phyloP scores from a whole-genome alignment of 108 stramenopile genomes.

The Pseudonitzschia multiseries region DNA sequence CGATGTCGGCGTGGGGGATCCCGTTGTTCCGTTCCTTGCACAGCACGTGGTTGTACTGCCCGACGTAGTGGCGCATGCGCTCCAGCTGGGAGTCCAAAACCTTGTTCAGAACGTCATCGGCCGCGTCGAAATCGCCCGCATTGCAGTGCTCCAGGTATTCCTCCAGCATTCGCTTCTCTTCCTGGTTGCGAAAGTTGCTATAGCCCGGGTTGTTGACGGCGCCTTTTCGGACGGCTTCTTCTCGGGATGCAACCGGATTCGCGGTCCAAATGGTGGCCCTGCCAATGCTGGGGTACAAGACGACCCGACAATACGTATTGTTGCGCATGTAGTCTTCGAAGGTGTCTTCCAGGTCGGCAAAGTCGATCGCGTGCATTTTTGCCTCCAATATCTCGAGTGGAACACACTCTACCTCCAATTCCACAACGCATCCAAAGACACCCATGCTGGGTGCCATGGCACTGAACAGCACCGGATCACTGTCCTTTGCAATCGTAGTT shows the following conservation, averaged over 20 bases:
- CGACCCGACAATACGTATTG: slow-evolving; percentile 18
- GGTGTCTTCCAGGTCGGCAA: not conserved
- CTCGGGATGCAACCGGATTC: slow-evolving; percentile 17
- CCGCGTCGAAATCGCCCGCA: not conserved
- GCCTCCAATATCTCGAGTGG: slow-evolving; percentile 21
- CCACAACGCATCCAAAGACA: slow-evolving; percentile 12
- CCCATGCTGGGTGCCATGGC: slow-evolving; percentile 25
- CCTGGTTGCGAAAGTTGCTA: slow-evolving; percentile 17
- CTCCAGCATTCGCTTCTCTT: slow-evolving; percentile 9
- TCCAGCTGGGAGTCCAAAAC: slow-evolving; percentile 13
- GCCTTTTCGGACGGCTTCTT: not conserved
- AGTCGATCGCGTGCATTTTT: slow-evolving; percentile 4
- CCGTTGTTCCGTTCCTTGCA: slow-evolving; percentile 29
- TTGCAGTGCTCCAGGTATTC: slow-evolving; percentile 14
- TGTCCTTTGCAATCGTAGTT: not conserved
- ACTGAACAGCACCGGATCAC: slow-evolving; percentile 2
- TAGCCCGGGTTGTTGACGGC: not conserved
- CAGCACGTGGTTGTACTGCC: slow-evolving; percentile 24
- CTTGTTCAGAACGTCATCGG: not conserved
- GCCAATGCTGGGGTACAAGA: slow-evolving; percentile 20
- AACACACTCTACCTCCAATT: slow-evolving; percentile 3
- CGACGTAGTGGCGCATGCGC: slow-evolving; percentile 15
- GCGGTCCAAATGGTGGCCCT: slow-evolving; percentile 20
- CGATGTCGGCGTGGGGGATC: slow-evolving; percentile 25
- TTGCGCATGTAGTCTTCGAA: slow-evolving; percentile 10